Conservation (phyloP, 179 eudicot species). For the Spergularia azorica region DNA sequence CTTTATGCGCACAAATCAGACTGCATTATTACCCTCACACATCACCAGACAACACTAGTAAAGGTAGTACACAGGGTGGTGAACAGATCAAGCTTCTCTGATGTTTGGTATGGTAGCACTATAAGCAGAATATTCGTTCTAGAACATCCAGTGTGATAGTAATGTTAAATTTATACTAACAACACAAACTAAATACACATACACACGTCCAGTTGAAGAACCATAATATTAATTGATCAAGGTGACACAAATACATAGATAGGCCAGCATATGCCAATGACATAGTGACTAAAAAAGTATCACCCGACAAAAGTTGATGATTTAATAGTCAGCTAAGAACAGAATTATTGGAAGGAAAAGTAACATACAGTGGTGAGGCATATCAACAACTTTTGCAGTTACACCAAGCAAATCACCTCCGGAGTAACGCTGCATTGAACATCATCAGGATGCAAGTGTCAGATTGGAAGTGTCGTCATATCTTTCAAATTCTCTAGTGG, state of each 20-base stretch:
- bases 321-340: not conserved
- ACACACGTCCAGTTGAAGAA: too few relatives aligned
- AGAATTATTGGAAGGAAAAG: not conserved
- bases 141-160: not conserved
- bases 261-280: too few relatives aligned
- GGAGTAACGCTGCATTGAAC: constrained; percentile 69
- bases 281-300: too few relatives aligned
- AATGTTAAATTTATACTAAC: not conserved
- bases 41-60: not conserved
- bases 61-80: not conserved
- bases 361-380: constrained; percentile 86
- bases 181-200: not conserved
- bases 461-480: not conserved
- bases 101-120: not conserved
- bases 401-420: constrained; percentile 92
- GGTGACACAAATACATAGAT: too few relatives aligned
- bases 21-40: not conserved
- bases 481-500: not conserved
- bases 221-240: too few relatives aligned
- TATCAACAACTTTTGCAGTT: constrained; percentile 82
- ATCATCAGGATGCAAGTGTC: constrained; percentile 16
- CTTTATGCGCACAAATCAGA: not conserved
- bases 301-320: too few relatives aligned
- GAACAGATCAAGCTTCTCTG: not conserved
- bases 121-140: not conserved